Evolutionary conservation across 208 protist species (phyloP).

Genomic region (Trichomonas gallinae): DNA sequence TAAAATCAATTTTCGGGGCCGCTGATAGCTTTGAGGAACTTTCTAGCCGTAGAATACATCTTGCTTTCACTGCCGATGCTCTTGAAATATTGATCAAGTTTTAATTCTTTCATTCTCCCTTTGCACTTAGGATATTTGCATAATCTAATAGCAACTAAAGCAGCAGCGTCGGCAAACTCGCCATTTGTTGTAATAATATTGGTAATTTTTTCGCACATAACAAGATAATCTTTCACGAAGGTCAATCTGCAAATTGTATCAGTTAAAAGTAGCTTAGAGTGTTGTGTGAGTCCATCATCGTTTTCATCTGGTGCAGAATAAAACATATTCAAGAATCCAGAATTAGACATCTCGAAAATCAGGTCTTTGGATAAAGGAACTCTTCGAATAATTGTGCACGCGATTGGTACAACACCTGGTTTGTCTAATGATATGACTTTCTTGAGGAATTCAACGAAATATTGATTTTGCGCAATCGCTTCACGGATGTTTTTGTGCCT

Average conservation of each 20-base stretch:
- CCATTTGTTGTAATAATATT: not conserved
- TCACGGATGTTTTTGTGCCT: not conserved
- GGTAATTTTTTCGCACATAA: not conserved
- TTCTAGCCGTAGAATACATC: not conserved
- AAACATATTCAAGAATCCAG: not conserved
- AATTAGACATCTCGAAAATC: not conserved
- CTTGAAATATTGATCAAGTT: not conserved
- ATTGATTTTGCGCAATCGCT: not conserved
- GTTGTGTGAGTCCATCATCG: not conserved
- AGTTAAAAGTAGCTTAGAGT: not conserved
- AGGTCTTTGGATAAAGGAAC: not conserved
- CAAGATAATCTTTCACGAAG: not conserved
- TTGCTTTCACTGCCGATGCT: not conserved
- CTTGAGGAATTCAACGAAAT: not conserved
- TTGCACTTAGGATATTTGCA: not conserved
- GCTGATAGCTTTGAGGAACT: not conserved
- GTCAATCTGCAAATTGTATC: not conserved
- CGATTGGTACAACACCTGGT: not conserved
- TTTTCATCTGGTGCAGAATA: not conserved
- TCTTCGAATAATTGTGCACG: not conserved
- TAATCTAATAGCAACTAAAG: not conserved
- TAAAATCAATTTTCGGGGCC: not conserved
- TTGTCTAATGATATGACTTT: not conserved
- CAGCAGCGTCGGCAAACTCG: not conserved
- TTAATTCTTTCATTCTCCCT: not conserved